Evolutionary conservation across 1,284 basidiomycete species (phyloP), one percentile per base, ranked within the genome.

Genomic region (Microbotryomycetes sp.): DNA sequence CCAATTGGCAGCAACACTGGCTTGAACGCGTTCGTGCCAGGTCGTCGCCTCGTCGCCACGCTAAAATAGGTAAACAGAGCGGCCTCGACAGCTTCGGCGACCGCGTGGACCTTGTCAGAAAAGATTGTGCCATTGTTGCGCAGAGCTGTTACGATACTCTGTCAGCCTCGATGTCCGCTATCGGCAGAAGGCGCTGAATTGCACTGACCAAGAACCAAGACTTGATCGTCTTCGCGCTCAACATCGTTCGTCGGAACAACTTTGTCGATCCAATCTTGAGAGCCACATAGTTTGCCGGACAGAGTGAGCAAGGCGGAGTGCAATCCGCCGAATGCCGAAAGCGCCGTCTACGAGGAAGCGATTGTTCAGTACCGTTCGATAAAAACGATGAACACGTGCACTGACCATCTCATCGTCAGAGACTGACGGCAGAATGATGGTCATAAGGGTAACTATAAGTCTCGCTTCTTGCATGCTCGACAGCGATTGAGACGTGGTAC

Each of bases 241-340:
- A 77, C 75, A 52, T 92, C 89, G 5, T 83, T 86, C 60, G 83
- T 80, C 0, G 89, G 88, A 35, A 80, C 75, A 1, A 91, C 78
- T 28, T 76, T 76, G 27, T 82, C 78, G 26, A 80, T 79, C 81
- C 85, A 87, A 52, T 79, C 79, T 11, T 81, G 79, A 46, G 78
- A 78, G 21, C 84, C 83, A n/a, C 96, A 81, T 70, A 83, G 86
- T 66, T 82, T 81, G 23, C 91, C 85, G 0, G 89, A 85, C 1
- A 96, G 78, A 9, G 81, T 80, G 15, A 94, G 79, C 21, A 94
- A 83, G 0, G 90, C 86, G 3, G 83, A 79, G 73, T 97, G 92
- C 61, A 94, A 82, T 0, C 84, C 82, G 3, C 91, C 90, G 72
- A 90, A 91, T 4, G 87, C 85, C 3, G 85, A 82, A 2, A 73